Base-by-base conservation (phyloP, 306 rosid genomes). In the Trichosanthes cucumerina region DNA sequence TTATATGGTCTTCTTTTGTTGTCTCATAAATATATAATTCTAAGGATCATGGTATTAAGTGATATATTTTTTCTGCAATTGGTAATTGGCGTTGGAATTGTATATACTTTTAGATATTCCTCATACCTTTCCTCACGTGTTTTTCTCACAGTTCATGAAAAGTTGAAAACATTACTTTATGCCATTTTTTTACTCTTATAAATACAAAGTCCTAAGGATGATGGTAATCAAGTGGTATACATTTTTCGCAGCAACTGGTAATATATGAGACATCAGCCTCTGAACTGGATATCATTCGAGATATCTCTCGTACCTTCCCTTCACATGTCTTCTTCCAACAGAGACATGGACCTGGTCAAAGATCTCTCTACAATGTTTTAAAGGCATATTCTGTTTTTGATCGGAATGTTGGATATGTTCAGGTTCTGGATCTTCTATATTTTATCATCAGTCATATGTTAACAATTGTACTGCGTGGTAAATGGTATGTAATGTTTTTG, bases 281-380 rank as follows among this genome's bases (percentile, higher is more conserved):
- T 53, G 99, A 95, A 80, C 91, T 95, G 69, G 99, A 95, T 81
- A 95, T 95, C 81, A 95, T 95, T 83, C 88, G 99, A 80, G 99
- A 95, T 77, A 95, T 95, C 78, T 95, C 99, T 11, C 97, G 99
- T 50, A 95, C 97, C 56, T 95, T 95, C 80, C 99, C 99, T 34
- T 91, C 99, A 13, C 99, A 95, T 72, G 97, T 95, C 66, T 92
- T 92, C 93, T 95, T 95, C 91, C 99, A 90, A 82, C 93, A 92
- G 82, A 91, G 99, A 87, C 99, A 95, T 80, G 99, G 99, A 50
- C 99, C 99, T 66, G 97, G 99, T 41, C 99, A 95, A 77, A 91
- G 99, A 82, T 95, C 99, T 39, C 99, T 92, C 60, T 95, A 95
- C 91, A 92, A 95, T 85, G 93, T 95, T 83, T 83, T 95, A 68